A percentile compares a stretch with the other conserved stretches of the same genome.
These are phyloP conservation scores for Diaporthe nobilis DNA, from an alignment of 2,329 filamentous ascomycete species.

Conservation along the genomic window DNA sequence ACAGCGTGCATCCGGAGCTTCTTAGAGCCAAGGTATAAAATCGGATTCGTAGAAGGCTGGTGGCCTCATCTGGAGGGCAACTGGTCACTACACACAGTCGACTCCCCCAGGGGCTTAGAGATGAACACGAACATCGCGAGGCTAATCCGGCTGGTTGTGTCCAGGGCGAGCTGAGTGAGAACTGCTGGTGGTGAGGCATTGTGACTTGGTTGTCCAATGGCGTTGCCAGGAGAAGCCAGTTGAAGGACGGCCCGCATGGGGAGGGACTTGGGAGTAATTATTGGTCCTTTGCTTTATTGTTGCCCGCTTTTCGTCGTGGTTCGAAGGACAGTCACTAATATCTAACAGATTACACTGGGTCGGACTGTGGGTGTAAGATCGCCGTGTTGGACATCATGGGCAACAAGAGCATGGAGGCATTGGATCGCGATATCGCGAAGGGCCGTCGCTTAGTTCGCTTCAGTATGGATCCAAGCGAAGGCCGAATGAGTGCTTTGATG, in stretches of 20 bases:
- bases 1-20: too few species aligned
- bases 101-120: too few species aligned
- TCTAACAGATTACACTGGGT: not conserved
- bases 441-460: not conserved
- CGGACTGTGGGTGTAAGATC: not conserved
- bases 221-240: too few species aligned
- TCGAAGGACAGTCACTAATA: not conserved
- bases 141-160: too few species aligned
- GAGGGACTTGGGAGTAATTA: not conserved
- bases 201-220: too few species aligned
- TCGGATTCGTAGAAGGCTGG: too few species aligned
- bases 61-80: too few species aligned
- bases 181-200: too few species aligned
- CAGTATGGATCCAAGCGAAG: not conserved
- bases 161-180: too few species aligned
- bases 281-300: not conserved
- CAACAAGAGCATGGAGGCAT: not conserved
- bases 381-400: not conserved
- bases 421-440: not conserved
- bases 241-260: accelerated
- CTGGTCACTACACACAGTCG: too few species aligned
- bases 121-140: too few species aligned
- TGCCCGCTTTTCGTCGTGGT: not conserved
- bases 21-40: too few species aligned
- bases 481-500: not conserved